Conservation (phyloP, 768 basidiomycete species). For the Amanita brunnescens region DNA sequence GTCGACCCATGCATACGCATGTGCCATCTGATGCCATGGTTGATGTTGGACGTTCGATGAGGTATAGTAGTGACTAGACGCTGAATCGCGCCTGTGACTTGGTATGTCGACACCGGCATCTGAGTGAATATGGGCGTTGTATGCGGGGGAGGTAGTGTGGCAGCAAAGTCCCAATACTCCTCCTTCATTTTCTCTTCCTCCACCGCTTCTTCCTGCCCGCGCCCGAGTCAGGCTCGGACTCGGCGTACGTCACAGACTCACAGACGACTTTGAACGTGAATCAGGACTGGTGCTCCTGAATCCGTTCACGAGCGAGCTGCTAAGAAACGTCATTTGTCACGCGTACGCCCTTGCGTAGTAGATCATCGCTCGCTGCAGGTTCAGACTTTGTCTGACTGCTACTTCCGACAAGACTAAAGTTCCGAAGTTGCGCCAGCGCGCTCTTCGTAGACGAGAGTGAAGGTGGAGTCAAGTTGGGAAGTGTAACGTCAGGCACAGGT, state of each 20-base stretch:
- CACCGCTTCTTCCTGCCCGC: constrained; percentile 26
- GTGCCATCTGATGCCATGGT: constrained; percentile 34
- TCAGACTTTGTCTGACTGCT: constrained; percentile 4
- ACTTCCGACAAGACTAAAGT: constrained; percentile 66
- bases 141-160: background rate
- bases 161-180: constrained; percentile 82
- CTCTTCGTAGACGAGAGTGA: constrained; percentile 79
- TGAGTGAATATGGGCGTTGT: background rate
- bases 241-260: constrained; percentile 29
- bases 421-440: constrained; percentile 62
- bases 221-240: constrained; percentile 48
- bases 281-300: constrained; percentile 43
- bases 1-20: constrained; percentile 41
- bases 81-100: background rate
- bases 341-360: constrained; percentile 30
- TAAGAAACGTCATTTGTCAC: constrained; percentile 69
- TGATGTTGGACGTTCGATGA: constrained; percentile 9
- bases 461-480: constrained; percentile 77
- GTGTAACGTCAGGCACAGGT: constrained; percentile 65
- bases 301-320: constrained; percentile 42
- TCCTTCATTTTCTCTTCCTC: constrained; percentile 36
- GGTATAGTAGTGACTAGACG: constrained; percentile 5
- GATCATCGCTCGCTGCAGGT: constrained; percentile 12
- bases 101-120: background rate
- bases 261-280: constrained; percentile 45